Base-by-base conservation (phyloP, 139 green algal species). In the Picocystis salinarum region DNA sequence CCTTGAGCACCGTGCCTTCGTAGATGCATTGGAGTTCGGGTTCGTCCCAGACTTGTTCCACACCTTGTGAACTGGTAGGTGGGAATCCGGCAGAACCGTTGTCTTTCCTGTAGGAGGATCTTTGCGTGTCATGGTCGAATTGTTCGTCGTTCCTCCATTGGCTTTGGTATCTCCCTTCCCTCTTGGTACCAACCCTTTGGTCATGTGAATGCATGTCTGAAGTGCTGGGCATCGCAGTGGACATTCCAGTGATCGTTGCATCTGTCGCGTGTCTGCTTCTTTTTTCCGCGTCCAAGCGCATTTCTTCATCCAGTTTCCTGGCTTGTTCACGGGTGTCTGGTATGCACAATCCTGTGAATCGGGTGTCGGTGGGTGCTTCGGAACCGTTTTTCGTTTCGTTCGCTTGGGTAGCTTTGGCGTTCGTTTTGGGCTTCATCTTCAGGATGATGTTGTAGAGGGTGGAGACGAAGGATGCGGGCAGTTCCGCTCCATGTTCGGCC, bases 361-460 rank as follows among this genome's bases (percentile, higher is more conserved):
- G 45, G 19, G 49, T 52, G 19, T 24, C 3, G 56, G 56, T 15
- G 31, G 13, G 31, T 37, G 31, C 31, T 15, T 13, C 31, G 13
- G 13, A 37, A 13, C 15, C 31, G 15, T 13, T 15, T 13, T 15
- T 13, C 13, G 31, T 13, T 37, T 37, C 31, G 15, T 37, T 15
- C 15, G 31, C 31, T 37, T 37, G 31, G 31, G 13, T 37, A 15
- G 31, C 31, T 13, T 15, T 17, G 31, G 13, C 13, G 13, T 37
- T 37, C 13, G 13, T 15, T 37, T 13, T 13, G 31, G 31, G 19
- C 34, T 33, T 61, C 18, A 71, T 49, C 13, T 29, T 23, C 44
- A 79, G 59, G 44, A 93, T 88, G 50, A 94, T 79, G 34, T 40
- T 67, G 70, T 87, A 86, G 12, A 96, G 67, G 2, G 70, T 85